A percentile compares a stretch with the other conserved stretches of the same genome.
phyloP scores from a whole-genome alignment of 768 basidiomycete genomes.

The Jaapia argillacea region DNA sequence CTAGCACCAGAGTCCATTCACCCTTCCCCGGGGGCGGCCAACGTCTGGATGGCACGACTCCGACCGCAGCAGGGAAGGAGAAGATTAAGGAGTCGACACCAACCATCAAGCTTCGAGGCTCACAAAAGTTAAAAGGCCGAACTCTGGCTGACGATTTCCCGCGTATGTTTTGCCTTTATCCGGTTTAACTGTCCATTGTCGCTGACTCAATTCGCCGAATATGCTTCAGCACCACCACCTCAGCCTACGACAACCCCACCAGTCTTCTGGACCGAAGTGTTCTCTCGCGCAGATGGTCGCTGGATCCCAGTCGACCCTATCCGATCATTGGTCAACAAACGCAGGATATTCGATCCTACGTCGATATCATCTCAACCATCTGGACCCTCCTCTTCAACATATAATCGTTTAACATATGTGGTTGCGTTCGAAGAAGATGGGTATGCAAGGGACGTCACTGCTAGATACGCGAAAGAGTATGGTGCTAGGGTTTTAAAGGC shows the following conservation, averaged over 20 bases:
- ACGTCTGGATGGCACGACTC: slow-evolving; percentile 23
- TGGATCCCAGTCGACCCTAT: slow-evolving; percentile 95
- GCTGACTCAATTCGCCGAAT: too few relatives aligned
- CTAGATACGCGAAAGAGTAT: slow-evolving; percentile 78
- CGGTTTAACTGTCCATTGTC: too few relatives aligned
- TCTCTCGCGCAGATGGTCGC: slow-evolving; percentile 79
- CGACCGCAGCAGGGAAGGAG: slow-evolving; percentile 36
- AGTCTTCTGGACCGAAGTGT: slow-evolving; percentile 96
- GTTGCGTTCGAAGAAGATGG: slow-evolving; percentile 93
- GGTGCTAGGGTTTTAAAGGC: slow-evolving; percentile 71
- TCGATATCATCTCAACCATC: slow-evolving; percentile 18
- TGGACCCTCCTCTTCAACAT: slow-evolving; percentile 2
- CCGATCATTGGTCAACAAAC: slow-evolving; percentile 69
- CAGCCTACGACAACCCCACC: slow-evolving; percentile 66
- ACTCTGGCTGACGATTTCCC: too few relatives aligned
- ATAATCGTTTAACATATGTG: slow-evolving; percentile 92
- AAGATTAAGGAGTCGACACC: slow-evolving; percentile 43
- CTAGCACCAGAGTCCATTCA: too few relatives aligned
- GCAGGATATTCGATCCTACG: slow-evolving; percentile 70
- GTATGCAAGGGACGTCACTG: slow-evolving; percentile 84
- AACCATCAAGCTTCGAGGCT: slow-evolving; percentile 48
- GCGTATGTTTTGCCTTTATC: too few relatives aligned
- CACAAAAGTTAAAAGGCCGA: slow-evolving; percentile 35
- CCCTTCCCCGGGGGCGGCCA: slow-evolving; percentile 34
- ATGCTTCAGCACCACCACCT: too few relatives aligned